A percentile compares a stretch with the other conserved stretches of the same genome.
Conservation (phyloP, 805 yeast genomes). For the Ogataea nakhonphanomensis region DNA sequence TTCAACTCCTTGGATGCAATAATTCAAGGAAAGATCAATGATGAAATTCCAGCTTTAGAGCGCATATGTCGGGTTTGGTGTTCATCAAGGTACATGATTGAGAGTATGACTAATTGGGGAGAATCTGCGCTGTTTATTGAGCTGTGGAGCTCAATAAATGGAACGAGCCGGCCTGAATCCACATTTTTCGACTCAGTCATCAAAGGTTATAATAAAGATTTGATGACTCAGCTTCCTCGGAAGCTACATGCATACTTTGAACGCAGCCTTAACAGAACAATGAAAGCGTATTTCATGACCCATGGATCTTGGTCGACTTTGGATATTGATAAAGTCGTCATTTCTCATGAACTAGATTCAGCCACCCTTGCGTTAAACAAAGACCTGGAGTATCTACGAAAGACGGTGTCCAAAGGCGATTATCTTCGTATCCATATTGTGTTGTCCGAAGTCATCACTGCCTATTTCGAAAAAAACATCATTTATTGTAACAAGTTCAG, state of each 20-base stretch:
- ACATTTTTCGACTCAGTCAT: conserved; percentile 45
- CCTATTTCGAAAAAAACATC: conserved; percentile 37
- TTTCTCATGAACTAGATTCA: conserved; percentile 24
- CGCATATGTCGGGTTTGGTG: conserved; percentile 41
- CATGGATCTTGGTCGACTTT: conserved; percentile 29
- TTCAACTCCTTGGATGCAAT: conserved; percentile 41
- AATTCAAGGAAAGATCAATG: conserved; percentile 24
- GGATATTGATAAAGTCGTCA: conserved; percentile 3
- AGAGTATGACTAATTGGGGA: conserved; percentile 41
- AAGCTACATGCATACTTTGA: conserved; percentile 33
- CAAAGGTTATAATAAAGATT: conserved; percentile 32
- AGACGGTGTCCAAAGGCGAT: conserved; percentile 32
- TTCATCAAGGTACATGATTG: conserved; percentile 34
- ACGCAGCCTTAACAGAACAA: conserved; percentile 33
- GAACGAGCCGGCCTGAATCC: conserved; percentile 22
- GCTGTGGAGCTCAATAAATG: conserved; percentile 36
- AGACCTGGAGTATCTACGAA: conserved; percentile 30
- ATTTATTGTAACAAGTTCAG: conserved; percentile 38
- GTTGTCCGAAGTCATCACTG: conserved; percentile 31
- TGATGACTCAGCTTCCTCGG: conserved; percentile 29
- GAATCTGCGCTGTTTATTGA: conserved; percentile 41
- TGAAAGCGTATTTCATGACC: conserved; percentile 35
- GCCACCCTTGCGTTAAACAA: conserved; percentile 26
- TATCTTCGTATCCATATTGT: conserved; percentile 24
- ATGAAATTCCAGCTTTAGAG: conserved; percentile 31